Evolutionary conservation across 768 basidiomycete genomes (phyloP).

Genomic region (Lactarius hengduanensis): DNA sequence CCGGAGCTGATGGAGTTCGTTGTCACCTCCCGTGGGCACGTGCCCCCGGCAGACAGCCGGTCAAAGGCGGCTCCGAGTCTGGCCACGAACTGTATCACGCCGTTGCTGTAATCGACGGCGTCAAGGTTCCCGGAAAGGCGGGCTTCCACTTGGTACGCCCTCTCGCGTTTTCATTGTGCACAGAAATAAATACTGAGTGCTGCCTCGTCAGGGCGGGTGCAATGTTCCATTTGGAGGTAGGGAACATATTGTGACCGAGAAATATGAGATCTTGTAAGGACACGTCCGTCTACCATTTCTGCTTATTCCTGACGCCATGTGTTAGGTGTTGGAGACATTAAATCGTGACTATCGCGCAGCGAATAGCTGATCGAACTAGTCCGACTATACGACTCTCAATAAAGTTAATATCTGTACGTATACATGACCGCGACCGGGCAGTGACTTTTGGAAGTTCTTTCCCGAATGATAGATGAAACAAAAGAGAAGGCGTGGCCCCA

Average conservation of each 20-base stretch:
- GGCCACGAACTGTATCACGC: conserved; percentile 71
- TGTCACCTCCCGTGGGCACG: conserved; percentile 52
- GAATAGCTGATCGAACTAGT: not conserved
- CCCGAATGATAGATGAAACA: not conserved
- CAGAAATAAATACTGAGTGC: conserved; percentile 29
- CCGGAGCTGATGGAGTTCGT: conserved; percentile 74
- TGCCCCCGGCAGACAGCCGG: conserved; percentile 57
- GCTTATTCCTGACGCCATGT: conserved; percentile 2
- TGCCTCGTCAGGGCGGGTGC: conserved; percentile 8
- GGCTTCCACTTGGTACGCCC: conserved; percentile 59
- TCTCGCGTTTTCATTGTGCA: conserved; percentile 31
- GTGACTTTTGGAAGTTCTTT: not conserved
- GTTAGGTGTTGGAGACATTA: conserved; percentile 40
- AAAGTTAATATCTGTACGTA: not conserved
- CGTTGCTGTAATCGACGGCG: conserved; percentile 47
- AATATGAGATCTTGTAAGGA: conserved; percentile 48
- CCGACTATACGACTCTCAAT: not conserved
- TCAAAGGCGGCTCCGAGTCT: conserved; percentile 72
- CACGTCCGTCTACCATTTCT: not conserved
- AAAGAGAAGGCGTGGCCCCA: not conserved
- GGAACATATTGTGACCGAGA: conserved; percentile 41
- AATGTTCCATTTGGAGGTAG: conserved; percentile 6
- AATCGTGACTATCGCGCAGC: not conserved
- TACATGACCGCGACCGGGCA: not conserved
- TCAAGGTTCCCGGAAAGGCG: conserved; percentile 69